Base-by-base conservation (phyloP, 352 stramenopile genomes). In the Phytophthora rubi region DNA sequence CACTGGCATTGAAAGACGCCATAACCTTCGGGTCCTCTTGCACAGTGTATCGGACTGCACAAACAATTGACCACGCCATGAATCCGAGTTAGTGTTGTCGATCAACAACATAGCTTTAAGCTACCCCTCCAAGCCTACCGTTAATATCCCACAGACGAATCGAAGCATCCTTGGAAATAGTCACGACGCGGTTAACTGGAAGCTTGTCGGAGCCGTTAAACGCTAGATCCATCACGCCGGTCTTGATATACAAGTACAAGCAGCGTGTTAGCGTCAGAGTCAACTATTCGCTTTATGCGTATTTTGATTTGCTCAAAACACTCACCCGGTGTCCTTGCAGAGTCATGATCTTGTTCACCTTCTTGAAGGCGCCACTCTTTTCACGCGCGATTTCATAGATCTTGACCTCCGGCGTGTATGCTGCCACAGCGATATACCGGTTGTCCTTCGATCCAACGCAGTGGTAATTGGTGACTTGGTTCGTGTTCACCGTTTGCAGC, bases 71-170 rank as follows among this genome's bases (percentile, higher is more conserved):
- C n/a, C n/a, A 53, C 35, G 12, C 10, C 35, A 42, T 2, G 35
- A n/a, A 32, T 9, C 28, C 45, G 30, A 64, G 37, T 30, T 49
- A 37, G 59, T 23, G 57, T 7, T 5, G 28, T 26, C 15, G 16
- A 12, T 21, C 4, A 16, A 10, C n/a, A 53, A 18, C 48, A 21
- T 21, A 47, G 49, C 5, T 30, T 13, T 8, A 39, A 39, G 33
- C 28, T 52, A 39, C 26, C 42, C 28, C 12, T 9, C 7, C 21
- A 10, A 6, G 33, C 18, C 12, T 53, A 93, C 86, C 86, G 48
- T 94, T 93, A 65, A 94, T 94, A 71, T 93, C 80, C 87, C 87
- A 94, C 0, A 92, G 56, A 13, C 87, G 87, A 48, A 94, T 71
- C 0, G 87, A 91, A 5, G 82, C 84, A 45, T 94, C 87, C 62